Evolutionary conservation across 257 asterid species (phyloP).

Genomic region (Scutellaria baicalensis): DNA sequence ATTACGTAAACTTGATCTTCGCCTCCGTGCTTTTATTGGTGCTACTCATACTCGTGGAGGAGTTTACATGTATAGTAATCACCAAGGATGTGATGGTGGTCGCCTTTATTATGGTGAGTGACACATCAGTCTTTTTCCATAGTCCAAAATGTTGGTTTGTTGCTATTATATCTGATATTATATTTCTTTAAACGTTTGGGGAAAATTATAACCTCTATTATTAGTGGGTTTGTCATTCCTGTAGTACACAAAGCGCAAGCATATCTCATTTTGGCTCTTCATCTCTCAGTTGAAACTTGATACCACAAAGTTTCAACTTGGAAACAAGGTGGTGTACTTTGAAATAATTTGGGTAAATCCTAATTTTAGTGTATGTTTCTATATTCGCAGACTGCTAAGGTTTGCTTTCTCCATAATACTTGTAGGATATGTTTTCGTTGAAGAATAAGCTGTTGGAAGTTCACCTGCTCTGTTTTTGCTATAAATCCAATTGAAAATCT

Average conservation of each 20-base stretch:
- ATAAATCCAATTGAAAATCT: not conserved
- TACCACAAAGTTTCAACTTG: constrained; percentile 4
- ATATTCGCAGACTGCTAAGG: not conserved
- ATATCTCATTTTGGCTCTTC: not conserved
- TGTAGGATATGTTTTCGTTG: constrained; percentile 2
- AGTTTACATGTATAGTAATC: constrained; percentile 94
- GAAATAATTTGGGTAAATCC: not conserved
- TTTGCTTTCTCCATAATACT: not conserved
- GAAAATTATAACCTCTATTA: not conserved
- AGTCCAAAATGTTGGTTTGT: not conserved
- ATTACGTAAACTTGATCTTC: constrained; percentile 80
- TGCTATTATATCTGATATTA: not conserved
- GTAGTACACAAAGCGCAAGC: not conserved
- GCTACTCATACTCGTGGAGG: constrained; percentile 99
- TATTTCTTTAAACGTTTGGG: not conserved
- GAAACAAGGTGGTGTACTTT: not conserved
- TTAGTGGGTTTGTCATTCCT: not conserved
- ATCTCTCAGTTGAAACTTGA: not conserved
- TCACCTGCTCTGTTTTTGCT: not conserved
- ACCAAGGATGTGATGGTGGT: constrained; percentile 97
- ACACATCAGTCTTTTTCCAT: constrained; percentile 1
- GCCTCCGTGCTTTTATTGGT: constrained; percentile 81
- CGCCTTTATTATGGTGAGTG: constrained; percentile 87
- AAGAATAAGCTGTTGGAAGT: not conserved
- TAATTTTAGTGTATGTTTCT: not conserved